These are phyloP conservation scores for Wickerhamomyces sp. DNA, from an alignment of 1,139 yeast species.

Conservation along the genomic window DNA sequence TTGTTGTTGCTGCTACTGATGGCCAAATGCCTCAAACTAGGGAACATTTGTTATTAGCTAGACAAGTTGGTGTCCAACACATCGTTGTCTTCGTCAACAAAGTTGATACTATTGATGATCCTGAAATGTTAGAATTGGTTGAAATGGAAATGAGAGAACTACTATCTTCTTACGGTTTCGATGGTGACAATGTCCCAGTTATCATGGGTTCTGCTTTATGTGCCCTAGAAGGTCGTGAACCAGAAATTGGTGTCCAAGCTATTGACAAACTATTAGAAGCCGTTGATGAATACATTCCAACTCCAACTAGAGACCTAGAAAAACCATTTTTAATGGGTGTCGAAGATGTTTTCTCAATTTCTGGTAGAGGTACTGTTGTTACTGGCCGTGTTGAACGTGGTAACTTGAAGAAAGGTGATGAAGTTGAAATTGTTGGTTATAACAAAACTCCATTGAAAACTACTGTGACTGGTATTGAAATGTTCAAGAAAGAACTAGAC, in stretches of 20 bases:
- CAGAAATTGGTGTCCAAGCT: constrained; percentile 90
- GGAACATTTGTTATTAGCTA: constrained; percentile 95
- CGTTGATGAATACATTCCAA: constrained; percentile 92
- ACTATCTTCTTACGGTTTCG: constrained; percentile 85
- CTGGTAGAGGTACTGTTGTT: constrained; percentile 99
- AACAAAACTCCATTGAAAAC: constrained; percentile 86
- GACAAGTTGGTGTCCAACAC: constrained; percentile 99
- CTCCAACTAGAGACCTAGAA: constrained; percentile 93
- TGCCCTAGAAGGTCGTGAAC: constrained; percentile 83
- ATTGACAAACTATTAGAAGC: constrained; percentile 83
- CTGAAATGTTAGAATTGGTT: constrained; percentile 98
- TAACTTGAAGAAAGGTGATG: constrained; percentile 94
- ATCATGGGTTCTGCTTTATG: constrained; percentile 98
- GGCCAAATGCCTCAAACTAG: constrained; percentile 99
- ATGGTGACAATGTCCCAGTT: constrained; percentile 97
- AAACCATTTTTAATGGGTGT: constrained; percentile 97
- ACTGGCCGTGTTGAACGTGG: constrained; percentile 99
- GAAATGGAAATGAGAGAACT: constrained; percentile 99
- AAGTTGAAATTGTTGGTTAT: constrained; percentile 93
- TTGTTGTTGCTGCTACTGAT: constrained; percentile 98
- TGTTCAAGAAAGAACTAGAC: constrained; percentile 98
- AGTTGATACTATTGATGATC: constrained; percentile 96
- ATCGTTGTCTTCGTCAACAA: constrained; percentile 97
- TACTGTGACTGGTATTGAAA: constrained; percentile 96
- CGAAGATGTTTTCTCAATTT: constrained; percentile 95